Evolutionary conservation across 805 yeast genomes (phyloP), one percentile per base, ranked within the genome.

Genomic region (Candida golubevii): DNA sequence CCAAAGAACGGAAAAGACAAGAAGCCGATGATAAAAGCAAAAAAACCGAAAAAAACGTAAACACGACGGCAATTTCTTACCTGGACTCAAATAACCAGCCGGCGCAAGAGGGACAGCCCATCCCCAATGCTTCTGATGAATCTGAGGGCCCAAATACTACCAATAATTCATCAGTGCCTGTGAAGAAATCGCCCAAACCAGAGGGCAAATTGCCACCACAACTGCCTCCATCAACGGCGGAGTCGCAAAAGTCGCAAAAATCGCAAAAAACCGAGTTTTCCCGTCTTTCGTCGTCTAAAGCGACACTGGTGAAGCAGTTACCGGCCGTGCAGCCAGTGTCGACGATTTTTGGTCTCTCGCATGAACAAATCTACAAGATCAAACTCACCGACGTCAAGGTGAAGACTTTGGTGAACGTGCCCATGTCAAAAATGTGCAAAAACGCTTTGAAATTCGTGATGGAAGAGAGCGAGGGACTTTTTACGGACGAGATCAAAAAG

Each of bases 271-370:
- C 7, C 26, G 32, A 29, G 23, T 36, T 26, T 26, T 4, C 30
- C 11, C 36, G 45, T 10, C 40, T 43, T 26, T 48, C 54, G 14
- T 42, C 50, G 15, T 42, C 54, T n/a, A 45, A 46, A 27, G 54
- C 54, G 10, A 37, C 45, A 3, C 38, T 33, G 28, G 13, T 39
- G 27, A 43, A 44, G 10, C 40, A 38, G n/a, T 41, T 67, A 28
- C 67, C 72, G 5, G 62, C 57, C 40, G 57, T 67, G 26, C 57
- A 45, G 26, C 67, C 71, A 4, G 59, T 56, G 35, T 63, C 64
- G 37, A 67, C 71, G 5, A 67, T 69, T 31, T 62, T 66, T 41
- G 74, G 74, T 2, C 55, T 68, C 31, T 57, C 64, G 2, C 66
- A 63, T 43, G 53, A 57, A 38, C 72, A 68, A 46, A 65, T 68